Base-by-base conservation (phyloP, 129 eudicot genomes). In the Flaveria brownii region DNA sequence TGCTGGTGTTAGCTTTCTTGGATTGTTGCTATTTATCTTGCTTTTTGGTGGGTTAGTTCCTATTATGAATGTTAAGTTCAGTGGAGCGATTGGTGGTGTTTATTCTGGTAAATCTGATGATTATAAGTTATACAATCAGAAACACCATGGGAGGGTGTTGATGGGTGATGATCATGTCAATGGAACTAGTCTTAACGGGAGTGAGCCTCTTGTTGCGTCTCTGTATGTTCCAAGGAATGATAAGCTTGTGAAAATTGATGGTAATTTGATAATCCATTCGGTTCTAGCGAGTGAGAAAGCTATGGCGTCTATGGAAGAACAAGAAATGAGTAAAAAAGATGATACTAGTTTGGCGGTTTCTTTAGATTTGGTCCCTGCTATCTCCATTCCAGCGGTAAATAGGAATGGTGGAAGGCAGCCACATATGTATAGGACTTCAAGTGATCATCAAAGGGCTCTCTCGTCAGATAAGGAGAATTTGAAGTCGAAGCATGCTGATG, bases 141-240 rank as follows among this genome's bases (percentile, higher is more conserved):
- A 82, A 49, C 86, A 87, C 33, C 80, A 57, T 59, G 90, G 90
- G 23, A 81, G 85, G 78, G 92, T 91, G 47, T 85, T 94, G 86
- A 80, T 72, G 81, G 84, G 85, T 45, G 84, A 86, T 70, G 88
- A 80, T 51, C 85, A 79, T 66, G 68, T 81, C 2, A 83, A 82
- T 30, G 81, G 88, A 13, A 83, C 71, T 76, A 76, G 61, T 60
- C 77, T 39, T 13, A 93, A 94, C 79, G 87, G 70, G 8, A 91
- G 88, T 74, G 92, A 81, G 76, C 88, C 90, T 23, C 90, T 94
- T 50, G 87, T 80, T 42, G 97, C 97, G 2, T 94, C 99, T 12
- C 80, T 94, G n/a, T 94, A 91, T 86, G 97, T 91, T 43, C 99
- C 99, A 5, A 87, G 97, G 81, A 94, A 94, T 61, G 97, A 94